Conservation (phyloP, 345 rosid species). For the Hibiscus trionum region DNA sequence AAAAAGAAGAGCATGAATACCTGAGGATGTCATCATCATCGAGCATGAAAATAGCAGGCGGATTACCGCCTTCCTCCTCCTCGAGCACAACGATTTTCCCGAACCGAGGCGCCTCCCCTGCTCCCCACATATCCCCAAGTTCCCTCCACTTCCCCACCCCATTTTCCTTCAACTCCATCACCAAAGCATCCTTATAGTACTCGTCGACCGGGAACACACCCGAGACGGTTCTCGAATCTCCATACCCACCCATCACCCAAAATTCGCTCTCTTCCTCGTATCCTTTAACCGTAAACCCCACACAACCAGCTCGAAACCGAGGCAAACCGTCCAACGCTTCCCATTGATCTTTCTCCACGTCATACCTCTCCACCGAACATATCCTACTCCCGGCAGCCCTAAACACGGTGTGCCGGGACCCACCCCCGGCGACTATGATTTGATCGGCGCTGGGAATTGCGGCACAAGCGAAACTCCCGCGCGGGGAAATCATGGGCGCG, state of each 20-base stretch:
- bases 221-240: conserved; percentile 60
- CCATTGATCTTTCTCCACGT: conserved; percentile 70
- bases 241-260: conserved; percentile 99
- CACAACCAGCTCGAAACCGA: conserved; percentile 78
- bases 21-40: conserved; percentile 57
- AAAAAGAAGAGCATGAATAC: conserved; percentile 18
- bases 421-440: conserved; percentile 89
- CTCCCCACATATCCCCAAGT: conserved; percentile 77
- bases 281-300: conserved; percentile 47
- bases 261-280: conserved; percentile 51
- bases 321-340: conserved; percentile 56
- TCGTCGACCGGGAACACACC: conserved; percentile 83
- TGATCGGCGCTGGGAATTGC: conserved; percentile 32
- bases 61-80: conserved; percentile 34
- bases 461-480: conserved; percentile 88
- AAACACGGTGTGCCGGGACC: conserved; percentile 67
- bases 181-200: conserved; percentile 69
- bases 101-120: conserved; percentile 47
- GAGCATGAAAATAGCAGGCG: conserved; percentile 71
- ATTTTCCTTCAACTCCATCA: conserved; percentile 47
- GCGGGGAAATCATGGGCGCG: conserved; percentile 69
- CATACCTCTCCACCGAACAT: conserved; percentile 69
- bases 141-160: conserved; percentile 53
- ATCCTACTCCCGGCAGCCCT: conserved; percentile 82
- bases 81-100: conserved; percentile 69